A percentile compares a stretch with the other conserved stretches of the same genome.
These are phyloP conservation scores for Hansenula sp. DNA, from an alignment of 1,139 yeast genomes.

Conservation along the genomic window DNA sequence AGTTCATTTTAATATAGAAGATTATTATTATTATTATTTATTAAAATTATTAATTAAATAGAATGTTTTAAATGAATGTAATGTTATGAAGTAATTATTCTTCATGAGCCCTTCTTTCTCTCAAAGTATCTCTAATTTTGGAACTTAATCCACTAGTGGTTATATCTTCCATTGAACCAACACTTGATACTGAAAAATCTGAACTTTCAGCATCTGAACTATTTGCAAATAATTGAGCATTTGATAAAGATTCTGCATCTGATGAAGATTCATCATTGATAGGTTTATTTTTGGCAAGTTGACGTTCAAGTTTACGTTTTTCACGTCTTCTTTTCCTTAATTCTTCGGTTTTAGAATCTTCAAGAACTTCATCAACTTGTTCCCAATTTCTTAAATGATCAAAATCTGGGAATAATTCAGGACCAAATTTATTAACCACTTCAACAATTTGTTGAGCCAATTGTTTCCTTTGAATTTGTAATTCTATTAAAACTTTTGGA, in stretches of 20 bases:
- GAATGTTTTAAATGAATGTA: background rate
- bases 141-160: slow-evolving; percentile 19
- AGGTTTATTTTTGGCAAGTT: slow-evolving; percentile 14
- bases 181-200: slow-evolving; percentile 17
- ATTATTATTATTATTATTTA: background rate
- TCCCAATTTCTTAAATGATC: slow-evolving; percentile 43
- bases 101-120: slow-evolving; percentile 21
- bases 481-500: slow-evolving; percentile 46
- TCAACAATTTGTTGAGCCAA: slow-evolving; percentile 61
- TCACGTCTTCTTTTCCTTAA: slow-evolving; percentile 43
- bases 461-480: slow-evolving; percentile 51
- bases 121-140: slow-evolving; percentile 22
- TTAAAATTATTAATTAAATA: background rate
- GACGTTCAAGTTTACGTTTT: slow-evolving; percentile 25
- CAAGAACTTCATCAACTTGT: slow-evolving; percentile 43
- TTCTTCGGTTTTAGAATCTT: slow-evolving; percentile 52
- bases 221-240: slow-evolving; percentile 19
- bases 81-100: slow-evolving; percentile 1
- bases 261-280: slow-evolving; percentile 13
- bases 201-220: slow-evolving; percentile 23
- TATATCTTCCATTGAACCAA: slow-evolving; percentile 8
- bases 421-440: slow-evolving; percentile 70
- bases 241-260: slow-evolving; percentile 20
- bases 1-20: slow-evolving; percentile 17
- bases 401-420: slow-evolving; percentile 75